Evolutionary conservation across 768 basidiomycete species (phyloP), one percentile per base, ranked within the genome.

Genomic region (Pleurotus sapidus): DNA sequence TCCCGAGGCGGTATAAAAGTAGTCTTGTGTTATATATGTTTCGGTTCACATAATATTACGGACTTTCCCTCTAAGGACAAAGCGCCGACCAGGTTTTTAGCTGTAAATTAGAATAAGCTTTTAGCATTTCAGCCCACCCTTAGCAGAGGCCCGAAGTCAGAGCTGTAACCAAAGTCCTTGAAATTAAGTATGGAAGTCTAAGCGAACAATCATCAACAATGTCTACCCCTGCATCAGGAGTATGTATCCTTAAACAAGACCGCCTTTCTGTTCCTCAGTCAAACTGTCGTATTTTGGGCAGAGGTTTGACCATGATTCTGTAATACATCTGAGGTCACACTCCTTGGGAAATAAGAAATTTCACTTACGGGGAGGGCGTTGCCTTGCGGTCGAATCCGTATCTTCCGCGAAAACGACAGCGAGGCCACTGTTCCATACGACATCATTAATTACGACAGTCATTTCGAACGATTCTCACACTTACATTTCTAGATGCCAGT

Each of bases 401-500:
- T 76, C 70, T 62, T 72, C 73, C 1, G 73, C 72, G 18, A 70
- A 70, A 5, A 77, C 71, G 23, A 72, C 63, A 5, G 72, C 71
- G 8, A 76, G 63, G 20, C 69, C 71, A 14, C 51, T 54, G 51
- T 0, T 2, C 7, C 17, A 12, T 6, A 18, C 9, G 17, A 37
- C 15, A 25, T 5, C 51, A 30, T 30, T 30, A 42, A n/a, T 39
- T 37, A 12, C 24, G 25, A 4, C 9, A 7, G n/a, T n/a, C 7
- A 17, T 6, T 23, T 18, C 9, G 12, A 40, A 53, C 15, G 17
- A 53, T 12, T 3, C 6, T 9, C 43, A 5, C 46, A 46, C 62
- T 47, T 27, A 67, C 63, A 63, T 62, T n/a, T 67, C 69, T 38
- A 78, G 61, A 61, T 78, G 76, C 70, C 70, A 77, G 45, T 75